These are phyloP conservation scores for Colletotrichum cuscutae DNA, from an alignment of 2,329 filamentous ascomycete genomes.

Conservation along the genomic window DNA sequence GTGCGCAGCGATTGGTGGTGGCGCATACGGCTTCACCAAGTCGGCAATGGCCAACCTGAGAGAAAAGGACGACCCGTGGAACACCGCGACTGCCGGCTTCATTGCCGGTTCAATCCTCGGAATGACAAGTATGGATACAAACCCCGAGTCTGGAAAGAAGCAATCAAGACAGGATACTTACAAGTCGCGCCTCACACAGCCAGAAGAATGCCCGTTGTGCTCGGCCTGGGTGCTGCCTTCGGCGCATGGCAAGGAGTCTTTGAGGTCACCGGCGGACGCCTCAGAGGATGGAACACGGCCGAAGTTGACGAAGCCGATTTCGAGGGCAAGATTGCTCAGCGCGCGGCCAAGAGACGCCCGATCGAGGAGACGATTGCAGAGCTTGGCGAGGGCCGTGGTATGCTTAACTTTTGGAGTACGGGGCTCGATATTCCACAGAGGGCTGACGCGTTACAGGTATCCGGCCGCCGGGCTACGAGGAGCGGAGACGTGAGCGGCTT, in stretches of 20 bases:
- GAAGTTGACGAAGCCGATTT: constrained; percentile 75
- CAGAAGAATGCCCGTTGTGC: constrained; percentile 72
- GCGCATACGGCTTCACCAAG: constrained; percentile 81
- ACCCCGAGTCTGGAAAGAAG: constrained; percentile 3
- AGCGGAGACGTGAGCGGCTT: constrained; percentile 83
- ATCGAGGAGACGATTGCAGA: constrained; percentile 83
- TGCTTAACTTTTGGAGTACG: constrained; percentile 37
- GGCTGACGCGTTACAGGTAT: constrained; percentile 68
- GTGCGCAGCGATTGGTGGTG: constrained; percentile 73
- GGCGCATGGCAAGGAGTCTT: constrained; percentile 70
- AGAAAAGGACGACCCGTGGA: constrained; percentile 83
- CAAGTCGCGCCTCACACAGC: constrained; percentile 39
- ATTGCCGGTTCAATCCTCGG: constrained; percentile 79
- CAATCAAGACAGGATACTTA: constrained; percentile 12
- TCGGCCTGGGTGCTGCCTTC: constrained; percentile 72
- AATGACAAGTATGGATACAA: constrained; percentile 69
- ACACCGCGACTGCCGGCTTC: constrained; percentile 80
- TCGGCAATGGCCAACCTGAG: constrained; percentile 85
- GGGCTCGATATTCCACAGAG: background rate
- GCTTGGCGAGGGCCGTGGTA: constrained; percentile 89
- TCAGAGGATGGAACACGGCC: constrained; percentile 51
- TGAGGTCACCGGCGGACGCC: constrained; percentile 74
- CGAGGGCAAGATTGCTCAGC: constrained; percentile 77
- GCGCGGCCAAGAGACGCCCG: constrained; percentile 79
- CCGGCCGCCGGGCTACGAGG: constrained; percentile 82